A percentile compares a stretch with the other conserved stretches of the same genome.
phyloP scores from a whole-genome alignment of 257 asterid genomes.

The Nyctanthes arbortristis region DNA sequence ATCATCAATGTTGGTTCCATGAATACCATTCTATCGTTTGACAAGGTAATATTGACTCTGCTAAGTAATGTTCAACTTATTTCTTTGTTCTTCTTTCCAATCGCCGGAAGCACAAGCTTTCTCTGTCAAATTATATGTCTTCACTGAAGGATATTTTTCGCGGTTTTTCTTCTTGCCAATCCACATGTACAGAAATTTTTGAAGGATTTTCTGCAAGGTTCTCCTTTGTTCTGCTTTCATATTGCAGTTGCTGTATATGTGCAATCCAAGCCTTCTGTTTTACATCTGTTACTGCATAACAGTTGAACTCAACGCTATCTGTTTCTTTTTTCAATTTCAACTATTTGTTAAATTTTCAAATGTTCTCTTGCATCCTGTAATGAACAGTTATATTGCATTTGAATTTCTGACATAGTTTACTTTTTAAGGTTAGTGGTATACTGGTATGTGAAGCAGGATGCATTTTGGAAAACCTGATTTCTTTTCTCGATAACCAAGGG shows the following conservation, averaged over 20 bases:
- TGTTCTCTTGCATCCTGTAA: constrained; percentile 9
- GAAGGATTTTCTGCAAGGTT: neutral
- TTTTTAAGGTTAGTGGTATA: constrained; percentile 74
- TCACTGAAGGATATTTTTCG: constrained; percentile 15
- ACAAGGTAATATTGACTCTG: constrained; percentile 60
- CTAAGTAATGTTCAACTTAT: neutral
- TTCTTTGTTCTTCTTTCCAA: constrained; percentile 20
- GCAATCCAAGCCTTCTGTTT: constrained; percentile 12
- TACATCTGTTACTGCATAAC: constrained; percentile 2
- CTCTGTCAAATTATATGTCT: neutral
- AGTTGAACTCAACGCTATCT: constrained; percentile 1
- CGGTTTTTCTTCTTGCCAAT: neutral
- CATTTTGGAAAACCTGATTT: constrained; percentile 90
- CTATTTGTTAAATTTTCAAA: constrained; percentile 1
- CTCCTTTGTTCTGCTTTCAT: neutral
- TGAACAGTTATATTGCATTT: constrained; percentile 13
- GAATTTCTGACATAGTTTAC: constrained; percentile 28
- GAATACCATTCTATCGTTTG: constrained; percentile 79
- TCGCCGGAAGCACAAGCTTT: neutral
- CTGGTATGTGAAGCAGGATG: constrained; percentile 99
- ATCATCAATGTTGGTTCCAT: constrained; percentile 75
- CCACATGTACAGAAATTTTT: neutral
- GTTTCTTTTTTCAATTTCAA: constrained; percentile 6
- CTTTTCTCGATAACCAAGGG: constrained; percentile 91
- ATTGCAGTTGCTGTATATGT: constrained; percentile 19